Conservation (phyloP, 2,329 filamentous ascomycete species). For the Clarireedia monteithiana region DNA sequence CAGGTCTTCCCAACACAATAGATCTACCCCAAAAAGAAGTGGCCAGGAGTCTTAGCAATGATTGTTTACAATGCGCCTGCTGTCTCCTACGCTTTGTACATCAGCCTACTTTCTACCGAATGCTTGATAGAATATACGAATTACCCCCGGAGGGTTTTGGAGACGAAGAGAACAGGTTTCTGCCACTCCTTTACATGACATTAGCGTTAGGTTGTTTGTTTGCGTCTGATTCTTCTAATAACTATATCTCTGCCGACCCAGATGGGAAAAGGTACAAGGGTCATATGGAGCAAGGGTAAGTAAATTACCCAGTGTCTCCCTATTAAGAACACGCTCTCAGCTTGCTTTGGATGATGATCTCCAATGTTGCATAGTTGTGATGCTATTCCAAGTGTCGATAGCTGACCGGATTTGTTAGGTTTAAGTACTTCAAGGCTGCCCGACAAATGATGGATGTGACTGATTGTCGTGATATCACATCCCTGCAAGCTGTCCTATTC, state of each 20-base stretch:
- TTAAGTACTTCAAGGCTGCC: slow-evolving; percentile 67
- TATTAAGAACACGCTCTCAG: no score
- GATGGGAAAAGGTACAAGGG: slow-evolving; percentile 41
- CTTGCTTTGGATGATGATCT: no score
- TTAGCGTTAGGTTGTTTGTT: slow-evolving; percentile 70
- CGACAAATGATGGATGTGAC: slow-evolving; percentile 58
- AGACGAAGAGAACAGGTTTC: slow-evolving; percentile 57
- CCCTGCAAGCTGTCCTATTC: slow-evolving; percentile 68
- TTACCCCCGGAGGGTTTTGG: slow-evolving; percentile 53
- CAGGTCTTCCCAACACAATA: slow-evolving; percentile 32
- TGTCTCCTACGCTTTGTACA: slow-evolving; percentile 66
- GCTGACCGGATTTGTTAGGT: slow-evolving; percentile 36
- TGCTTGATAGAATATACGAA: slow-evolving; percentile 71
- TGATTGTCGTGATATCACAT: slow-evolving; percentile 65
- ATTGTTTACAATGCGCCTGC: slow-evolving; percentile 49
- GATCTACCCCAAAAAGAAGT: slow-evolving; percentile 62
- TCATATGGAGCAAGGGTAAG: slow-evolving; percentile 50
- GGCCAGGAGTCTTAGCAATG: slow-evolving; percentile 46
- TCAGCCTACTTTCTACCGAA: slow-evolving; percentile 70
- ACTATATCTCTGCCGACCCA: slow-evolving; percentile 33
- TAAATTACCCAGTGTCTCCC: not conserved
- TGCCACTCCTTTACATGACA: slow-evolving; percentile 64
- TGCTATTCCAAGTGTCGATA: not conserved
- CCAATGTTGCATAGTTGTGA: not conserved
- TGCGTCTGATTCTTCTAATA: slow-evolving; percentile 45